phyloP scores from a whole-genome alignment of 345 rosid genomes.

The Eucalyptus urophylla region DNA sequence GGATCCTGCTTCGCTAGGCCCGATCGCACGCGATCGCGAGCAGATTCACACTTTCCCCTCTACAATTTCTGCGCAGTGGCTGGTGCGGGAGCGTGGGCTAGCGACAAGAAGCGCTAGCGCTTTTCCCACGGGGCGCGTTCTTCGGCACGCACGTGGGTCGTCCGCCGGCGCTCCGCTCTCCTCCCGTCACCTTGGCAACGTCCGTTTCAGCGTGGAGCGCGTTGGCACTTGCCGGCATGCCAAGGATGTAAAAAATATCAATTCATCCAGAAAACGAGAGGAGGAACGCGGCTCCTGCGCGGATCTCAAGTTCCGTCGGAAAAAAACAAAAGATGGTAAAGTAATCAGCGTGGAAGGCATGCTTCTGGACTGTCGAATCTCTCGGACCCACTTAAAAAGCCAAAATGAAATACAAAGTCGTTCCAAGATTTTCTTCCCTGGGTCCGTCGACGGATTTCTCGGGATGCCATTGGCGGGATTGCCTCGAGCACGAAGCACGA shows the following conservation, averaged over 20 bases:
- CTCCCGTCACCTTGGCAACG: not conserved
- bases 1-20: not conserved
- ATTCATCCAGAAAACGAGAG: not conserved
- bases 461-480: not conserved
- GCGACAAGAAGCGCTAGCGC: not conserved
- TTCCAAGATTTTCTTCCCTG: not conserved
- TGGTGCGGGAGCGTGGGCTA: not conserved
- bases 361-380: not conserved
- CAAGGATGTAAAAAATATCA: not conserved
- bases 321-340: not conserved
- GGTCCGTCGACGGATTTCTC: not conserved
- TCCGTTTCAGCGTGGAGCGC: not conserved
- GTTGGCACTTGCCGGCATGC: not conserved
- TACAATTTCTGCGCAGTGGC: not conserved
- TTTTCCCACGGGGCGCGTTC: not conserved
- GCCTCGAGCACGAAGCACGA: too few species aligned
- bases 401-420: not conserved
- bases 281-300: not conserved
- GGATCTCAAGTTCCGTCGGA: not conserved
- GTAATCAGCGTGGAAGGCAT: not conserved
- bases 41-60: not conserved
- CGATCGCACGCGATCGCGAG: not conserved
- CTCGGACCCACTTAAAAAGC: not conserved
- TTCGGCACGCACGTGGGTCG: not conserved
- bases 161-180: not conserved